These are phyloP conservation scores for Entrophospora sp. DNA, from an alignment of 192 early-diverging fungal genomes.

Conservation along the genomic window DNA sequence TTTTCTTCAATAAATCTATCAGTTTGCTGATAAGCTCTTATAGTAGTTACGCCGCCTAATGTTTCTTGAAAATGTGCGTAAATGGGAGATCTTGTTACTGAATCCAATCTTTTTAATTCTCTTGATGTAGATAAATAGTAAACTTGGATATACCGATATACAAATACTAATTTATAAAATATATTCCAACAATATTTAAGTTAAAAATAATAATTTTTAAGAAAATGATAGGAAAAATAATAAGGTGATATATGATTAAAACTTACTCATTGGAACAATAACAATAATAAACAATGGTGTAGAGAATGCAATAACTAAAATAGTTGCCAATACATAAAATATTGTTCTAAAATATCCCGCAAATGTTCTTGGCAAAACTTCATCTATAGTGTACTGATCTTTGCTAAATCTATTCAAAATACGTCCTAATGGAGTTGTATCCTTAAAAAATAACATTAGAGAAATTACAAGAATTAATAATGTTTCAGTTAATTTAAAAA, in stretches of 20 bases:
- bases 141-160: conserved; percentile 50
- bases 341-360: conserved; percentile 37
- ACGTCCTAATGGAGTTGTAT: conserved; percentile 65
- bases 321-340: conserved; percentile 34
- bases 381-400: conserved; percentile 37
- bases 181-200: no score
- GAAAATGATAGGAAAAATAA: no score
- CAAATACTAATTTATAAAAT: no score
- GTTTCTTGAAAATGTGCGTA: conserved; percentile 77
- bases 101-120: conserved; percentile 84
- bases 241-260: no score
- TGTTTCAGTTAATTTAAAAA: neutral
- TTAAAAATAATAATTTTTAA: no score
- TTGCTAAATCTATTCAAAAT: conserved; percentile 69
- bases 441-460: conserved; percentile 15
- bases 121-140: conserved; percentile 67
- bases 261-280: neutral
- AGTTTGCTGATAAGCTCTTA: conserved; percentile 71
- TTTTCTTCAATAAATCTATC: conserved; percentile 58
- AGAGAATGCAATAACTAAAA: conserved; percentile 24
- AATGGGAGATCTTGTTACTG: conserved; percentile 60
- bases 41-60: conserved; percentile 63
- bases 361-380: conserved; percentile 52
- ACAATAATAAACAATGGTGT: neutral
- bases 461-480: neutral